Percentiles rank a stretch among this genome's conserved stretches.
phyloP scores from a whole-genome alignment of 495 filamentous ascomycete genomes.

The Hypoxylon subgilvum region DNA sequence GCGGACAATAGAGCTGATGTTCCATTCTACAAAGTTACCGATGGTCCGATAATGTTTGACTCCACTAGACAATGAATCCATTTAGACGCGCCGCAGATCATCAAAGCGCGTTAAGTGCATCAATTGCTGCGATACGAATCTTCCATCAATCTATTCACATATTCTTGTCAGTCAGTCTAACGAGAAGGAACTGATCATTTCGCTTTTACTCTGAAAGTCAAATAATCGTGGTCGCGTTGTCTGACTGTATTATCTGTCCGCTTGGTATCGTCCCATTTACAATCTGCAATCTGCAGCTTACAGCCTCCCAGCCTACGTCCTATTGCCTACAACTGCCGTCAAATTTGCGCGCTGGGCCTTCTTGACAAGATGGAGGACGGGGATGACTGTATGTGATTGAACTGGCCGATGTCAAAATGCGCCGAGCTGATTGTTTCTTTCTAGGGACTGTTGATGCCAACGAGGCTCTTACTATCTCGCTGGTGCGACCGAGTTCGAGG shows the following conservation, averaged over 20 bases:
- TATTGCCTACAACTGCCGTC: neutral
- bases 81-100: conserved; percentile 23
- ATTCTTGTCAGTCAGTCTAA: neutral
- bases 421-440: conserved; percentile 18
- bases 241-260: no score
- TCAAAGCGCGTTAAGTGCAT: conserved; percentile 29
- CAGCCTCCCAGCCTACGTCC: no score
- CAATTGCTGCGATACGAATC: neutral
- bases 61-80: no score
- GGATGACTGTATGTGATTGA: conserved; percentile 56
- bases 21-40: no score
- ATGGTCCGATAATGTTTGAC: no score
- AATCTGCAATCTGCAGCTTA: no score
- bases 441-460: conserved; percentile 78
- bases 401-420: neutral
- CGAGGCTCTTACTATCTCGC: conserved; percentile 72
- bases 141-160: neutral
- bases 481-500: conserved; percentile 64
- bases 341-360: neutral
- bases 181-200: no score
- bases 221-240: neutral
- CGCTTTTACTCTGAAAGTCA: no score
- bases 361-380: conserved; percentile 49
- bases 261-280: no score
- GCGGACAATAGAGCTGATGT: neutral